Percentiles rank a stretch among this genome's conserved stretches.
These are phyloP conservation scores for Xylaria sp. DNA, from an alignment of 2,329 filamentous ascomycete species.

Conservation along the genomic window DNA sequence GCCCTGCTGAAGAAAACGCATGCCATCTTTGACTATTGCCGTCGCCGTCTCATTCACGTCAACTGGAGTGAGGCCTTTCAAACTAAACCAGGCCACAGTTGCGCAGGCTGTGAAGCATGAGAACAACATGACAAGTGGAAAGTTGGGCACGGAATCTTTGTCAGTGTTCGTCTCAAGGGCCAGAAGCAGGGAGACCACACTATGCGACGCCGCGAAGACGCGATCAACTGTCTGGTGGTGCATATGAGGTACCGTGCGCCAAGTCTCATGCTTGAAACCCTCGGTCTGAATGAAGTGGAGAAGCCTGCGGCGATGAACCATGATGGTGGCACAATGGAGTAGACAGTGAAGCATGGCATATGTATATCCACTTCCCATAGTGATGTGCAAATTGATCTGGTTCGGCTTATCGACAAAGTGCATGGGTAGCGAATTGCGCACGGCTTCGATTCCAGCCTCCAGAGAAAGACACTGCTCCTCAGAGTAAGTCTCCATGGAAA, in stretches of 20 bases:
- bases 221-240: conserved; percentile 50
- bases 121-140: conserved; percentile 60
- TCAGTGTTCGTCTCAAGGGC: conserved; percentile 52
- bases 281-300: conserved; percentile 52
- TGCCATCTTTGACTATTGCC: conserved; percentile 52
- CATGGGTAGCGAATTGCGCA: conserved; percentile 51
- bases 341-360: conserved; percentile 60
- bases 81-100: conserved; percentile 56
- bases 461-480: conserved; percentile 49
- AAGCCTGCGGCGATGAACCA: conserved; percentile 55
- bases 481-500: conserved; percentile 46
- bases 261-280: conserved; percentile 48
- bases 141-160: conserved; percentile 54
- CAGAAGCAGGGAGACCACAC: conserved; percentile 50
- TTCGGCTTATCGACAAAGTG: conserved; percentile 57
- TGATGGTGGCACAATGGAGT: conserved; percentile 55
- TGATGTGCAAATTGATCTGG: conserved; percentile 58
- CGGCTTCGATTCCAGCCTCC: conserved; percentile 50
- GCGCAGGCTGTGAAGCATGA: conserved; percentile 57
- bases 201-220: conserved; percentile 55
- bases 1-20: conserved; percentile 54
- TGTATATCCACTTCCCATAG: conserved; percentile 58
- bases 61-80: conserved; percentile 53
- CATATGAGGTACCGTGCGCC: conserved; percentile 45
- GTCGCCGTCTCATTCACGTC: conserved; percentile 53